Percentiles rank a stretch among this genome's conserved stretches.
Conservation (phyloP, 2,329 filamentous ascomycete species). For the Helotiales sp. region DNA sequence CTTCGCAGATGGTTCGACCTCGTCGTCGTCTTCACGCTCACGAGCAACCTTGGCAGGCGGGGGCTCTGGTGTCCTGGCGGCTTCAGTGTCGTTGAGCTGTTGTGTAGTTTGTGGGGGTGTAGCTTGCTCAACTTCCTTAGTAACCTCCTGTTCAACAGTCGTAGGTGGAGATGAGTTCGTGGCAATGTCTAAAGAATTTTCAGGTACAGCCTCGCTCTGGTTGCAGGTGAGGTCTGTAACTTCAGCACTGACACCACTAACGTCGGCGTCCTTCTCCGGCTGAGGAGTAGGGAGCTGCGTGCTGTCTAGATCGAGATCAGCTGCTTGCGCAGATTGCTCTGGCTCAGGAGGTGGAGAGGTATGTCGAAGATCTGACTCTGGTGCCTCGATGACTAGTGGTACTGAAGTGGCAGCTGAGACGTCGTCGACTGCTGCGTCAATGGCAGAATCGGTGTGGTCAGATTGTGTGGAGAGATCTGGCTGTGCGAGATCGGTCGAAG, state of each 20-base stretch:
- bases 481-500: slow-evolving; percentile 24
- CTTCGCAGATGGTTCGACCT: slow-evolving; percentile 74
- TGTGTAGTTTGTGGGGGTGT: neutral
- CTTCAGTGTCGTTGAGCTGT: slow-evolving; percentile 28
- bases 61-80: slow-evolving; percentile 44
- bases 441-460: slow-evolving; percentile 29
- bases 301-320: slow-evolving; percentile 18
- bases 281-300: slow-evolving; percentile 14
- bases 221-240: slow-evolving; percentile 6
- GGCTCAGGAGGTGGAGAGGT: slow-evolving; percentile 19
- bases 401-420: slow-evolving; percentile 34
- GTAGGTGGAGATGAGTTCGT: neutral
- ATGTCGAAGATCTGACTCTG: slow-evolving; percentile 42
- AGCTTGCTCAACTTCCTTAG: neutral
- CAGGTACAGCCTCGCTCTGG: neutral
- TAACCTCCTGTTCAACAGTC: neutral
- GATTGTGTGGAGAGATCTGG: slow-evolving; percentile 18
- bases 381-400: slow-evolving; percentile 41
- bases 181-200: slow-evolving; percentile 3
- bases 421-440: slow-evolving; percentile 37
- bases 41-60: slow-evolving; percentile 65
- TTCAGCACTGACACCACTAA: slow-evolving; percentile 1
- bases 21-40: slow-evolving; percentile 76
- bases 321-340: slow-evolving; percentile 10
- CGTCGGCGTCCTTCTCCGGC: slow-evolving; percentile 8